Evolutionary conservation across 2,329 filamentous ascomycete genomes (phyloP).

Genomic region (Penicillium sp.): DNA sequence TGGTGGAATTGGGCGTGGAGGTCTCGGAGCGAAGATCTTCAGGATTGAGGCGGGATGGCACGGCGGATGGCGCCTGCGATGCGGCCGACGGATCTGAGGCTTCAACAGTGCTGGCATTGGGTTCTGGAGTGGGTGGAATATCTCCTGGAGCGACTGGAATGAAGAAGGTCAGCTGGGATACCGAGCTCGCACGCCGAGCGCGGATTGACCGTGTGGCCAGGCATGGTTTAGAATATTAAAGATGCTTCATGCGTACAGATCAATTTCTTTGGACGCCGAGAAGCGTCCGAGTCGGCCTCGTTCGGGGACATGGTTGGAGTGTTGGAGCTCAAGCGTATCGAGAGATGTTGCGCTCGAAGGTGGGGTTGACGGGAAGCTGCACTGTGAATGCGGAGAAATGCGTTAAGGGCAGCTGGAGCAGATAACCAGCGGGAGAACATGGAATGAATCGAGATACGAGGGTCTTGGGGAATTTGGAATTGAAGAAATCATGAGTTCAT

Average conservation of each 20-base stretch:
- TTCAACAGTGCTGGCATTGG: conserved; percentile 13
- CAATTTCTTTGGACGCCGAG: conserved; percentile 36
- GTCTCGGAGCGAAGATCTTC: conserved; percentile 29
- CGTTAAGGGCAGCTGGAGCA: conserved; percentile 3
- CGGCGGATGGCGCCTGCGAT: conserved; percentile 2
- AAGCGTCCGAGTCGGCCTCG: conserved; percentile 9
- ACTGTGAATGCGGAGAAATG: conserved; percentile 8
- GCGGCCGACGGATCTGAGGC: conserved; percentile 11
- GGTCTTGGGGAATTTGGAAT: not conserved
- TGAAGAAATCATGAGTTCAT: too few relatives aligned
- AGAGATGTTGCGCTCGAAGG: conserved; percentile 4
- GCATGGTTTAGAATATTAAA: too few relatives aligned
- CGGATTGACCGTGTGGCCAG: too few relatives aligned
- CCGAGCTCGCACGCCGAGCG: too few relatives aligned
- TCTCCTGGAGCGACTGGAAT: conserved; percentile 41
- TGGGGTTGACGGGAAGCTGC: conserved; percentile 9
- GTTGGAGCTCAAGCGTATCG: not conserved
- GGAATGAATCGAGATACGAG: not conserved
- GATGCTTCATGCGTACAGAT: too few relatives aligned
- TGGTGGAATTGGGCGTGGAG: conserved; percentile 34
- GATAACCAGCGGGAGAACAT: not conserved
- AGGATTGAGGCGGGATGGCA: conserved; percentile 1
- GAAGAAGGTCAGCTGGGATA: too few relatives aligned
- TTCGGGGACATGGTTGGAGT: conserved; percentile 11
- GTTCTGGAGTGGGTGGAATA: conserved; percentile 25